A percentile compares a stretch with the other conserved stretches of the same genome.
These are phyloP conservation scores for Chalaropsis ovoidea DNA, from an alignment of 2,329 filamentous ascomycete genomes.

Conservation along the genomic window DNA sequence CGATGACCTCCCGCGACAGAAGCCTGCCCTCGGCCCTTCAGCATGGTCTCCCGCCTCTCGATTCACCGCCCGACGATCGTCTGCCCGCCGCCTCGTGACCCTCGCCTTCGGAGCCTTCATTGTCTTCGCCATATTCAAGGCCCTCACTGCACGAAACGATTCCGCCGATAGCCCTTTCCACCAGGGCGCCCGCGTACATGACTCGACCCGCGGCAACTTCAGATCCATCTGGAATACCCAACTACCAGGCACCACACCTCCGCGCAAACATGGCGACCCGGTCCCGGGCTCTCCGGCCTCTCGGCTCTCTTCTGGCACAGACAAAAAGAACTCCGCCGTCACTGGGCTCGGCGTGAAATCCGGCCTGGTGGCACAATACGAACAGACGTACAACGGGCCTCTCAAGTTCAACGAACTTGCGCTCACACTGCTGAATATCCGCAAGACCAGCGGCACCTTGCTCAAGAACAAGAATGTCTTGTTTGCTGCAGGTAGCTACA, in stretches of 20 bases:
- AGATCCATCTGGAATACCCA: not conserved
- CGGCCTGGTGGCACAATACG: not conserved
- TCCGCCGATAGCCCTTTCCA: constrained; percentile 23
- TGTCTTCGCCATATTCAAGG: constrained; percentile 7
- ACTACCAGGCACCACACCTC: constrained; percentile 21
- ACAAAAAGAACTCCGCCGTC: not conserved
- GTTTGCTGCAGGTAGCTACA: constrained; percentile 65
- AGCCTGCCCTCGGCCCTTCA: constrained; percentile 26
- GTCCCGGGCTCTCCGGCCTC: constrained; percentile 14
- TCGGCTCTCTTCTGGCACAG: not conserved
- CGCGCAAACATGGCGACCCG: constrained; percentile 17
- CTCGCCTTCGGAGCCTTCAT: constrained; percentile 35
- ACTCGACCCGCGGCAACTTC: not conserved
- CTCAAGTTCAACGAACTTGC: constrained; percentile 59
- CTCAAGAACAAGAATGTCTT: constrained; percentile 58
- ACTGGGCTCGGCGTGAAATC: not conserved
- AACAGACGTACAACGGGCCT: constrained; percentile 52
- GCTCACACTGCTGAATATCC: constrained; percentile 50
- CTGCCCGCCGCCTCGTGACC: constrained; percentile 43
- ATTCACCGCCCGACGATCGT: constrained; percentile 38
- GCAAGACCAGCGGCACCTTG: constrained; percentile 43
- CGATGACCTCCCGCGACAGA: constrained; percentile 40
- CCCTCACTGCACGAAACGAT: constrained; percentile 14
- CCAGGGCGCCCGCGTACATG: constrained; percentile 13
- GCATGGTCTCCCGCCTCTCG: constrained; percentile 33